A percentile compares a stretch with the other conserved stretches of the same genome.
Conservation (phyloP, 2,329 filamentous ascomycete species). For the Balansia obtecta region DNA sequence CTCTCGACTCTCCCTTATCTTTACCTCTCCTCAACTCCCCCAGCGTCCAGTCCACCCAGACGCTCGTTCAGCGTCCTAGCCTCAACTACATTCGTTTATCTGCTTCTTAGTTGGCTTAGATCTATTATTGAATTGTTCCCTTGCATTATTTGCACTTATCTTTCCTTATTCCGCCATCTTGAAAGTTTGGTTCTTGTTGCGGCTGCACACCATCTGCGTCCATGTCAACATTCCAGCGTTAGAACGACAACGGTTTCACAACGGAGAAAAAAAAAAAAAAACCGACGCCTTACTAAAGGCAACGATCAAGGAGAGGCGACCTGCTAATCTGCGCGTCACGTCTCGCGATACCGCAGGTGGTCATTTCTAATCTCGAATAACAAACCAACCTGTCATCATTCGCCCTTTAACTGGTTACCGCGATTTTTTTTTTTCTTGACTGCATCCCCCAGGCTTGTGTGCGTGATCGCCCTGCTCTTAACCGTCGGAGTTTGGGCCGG, state of each 20-base stretch:
- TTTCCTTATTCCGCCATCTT: neutral
- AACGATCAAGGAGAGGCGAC: neutral
- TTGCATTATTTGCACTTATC: neutral
- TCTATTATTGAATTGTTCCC: neutral
- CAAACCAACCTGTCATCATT: neutral
- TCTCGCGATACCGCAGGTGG: neutral
- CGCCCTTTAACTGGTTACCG: neutral
- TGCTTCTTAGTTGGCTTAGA: neutral
- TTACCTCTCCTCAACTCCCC: neutral
- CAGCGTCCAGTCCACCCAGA: neutral
- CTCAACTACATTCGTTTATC: neutral
- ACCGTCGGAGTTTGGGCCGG: neutral
- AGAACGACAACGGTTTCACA: neutral
- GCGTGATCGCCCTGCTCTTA: neutral
- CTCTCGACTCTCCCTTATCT: neutral
- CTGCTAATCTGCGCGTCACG: neutral
- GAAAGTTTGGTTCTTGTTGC: neutral
- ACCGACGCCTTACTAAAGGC: neutral
- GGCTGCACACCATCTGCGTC: neutral
- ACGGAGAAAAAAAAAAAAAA: too few species aligned
- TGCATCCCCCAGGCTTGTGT: neutral
- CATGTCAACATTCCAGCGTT: slow-evolving; percentile 1
- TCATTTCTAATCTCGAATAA: neutral
- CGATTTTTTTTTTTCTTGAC: neutral
- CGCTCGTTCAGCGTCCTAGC: neutral